Evolutionary conservation across 345 rosid genomes (phyloP).

Genomic region (Corchorus olitorius): DNA sequence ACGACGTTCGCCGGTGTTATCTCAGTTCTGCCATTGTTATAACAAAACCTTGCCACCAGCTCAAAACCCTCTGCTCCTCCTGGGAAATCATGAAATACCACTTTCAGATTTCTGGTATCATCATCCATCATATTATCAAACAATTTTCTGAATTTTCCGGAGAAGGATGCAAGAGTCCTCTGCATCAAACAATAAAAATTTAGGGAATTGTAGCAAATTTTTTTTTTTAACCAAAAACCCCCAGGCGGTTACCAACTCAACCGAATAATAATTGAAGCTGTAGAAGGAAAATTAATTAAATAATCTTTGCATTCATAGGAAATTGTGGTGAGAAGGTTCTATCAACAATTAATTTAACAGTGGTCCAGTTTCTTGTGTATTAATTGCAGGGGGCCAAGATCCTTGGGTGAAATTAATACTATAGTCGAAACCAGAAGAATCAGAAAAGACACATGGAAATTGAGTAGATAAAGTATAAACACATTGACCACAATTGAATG

Average conservation of each 20-base stretch:
- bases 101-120: constrained; percentile 31
- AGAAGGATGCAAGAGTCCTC: constrained; percentile 41
- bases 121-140: constrained; percentile 21
- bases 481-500: constrained; percentile 2
- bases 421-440: constrained; percentile 3
- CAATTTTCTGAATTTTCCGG: constrained; percentile 40
- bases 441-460: neutral
- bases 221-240: neutral
- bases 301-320: constrained; percentile 2
- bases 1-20: constrained; percentile 42
- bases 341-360: constrained; percentile 28
- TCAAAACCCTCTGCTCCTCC: constrained; percentile 62
- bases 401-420: constrained; percentile 5
- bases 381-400: constrained; percentile 11
- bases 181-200: constrained; percentile 22
- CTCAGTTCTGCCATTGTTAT: constrained; percentile 38
- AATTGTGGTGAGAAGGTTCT: constrained; percentile 19
- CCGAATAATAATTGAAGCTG: neutral
- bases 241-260: constrained; percentile 7
- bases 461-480: neutral
- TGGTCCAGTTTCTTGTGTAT: constrained; percentile 12
- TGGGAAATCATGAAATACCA: constrained; percentile 50
- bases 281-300: constrained; percentile 11
- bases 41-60: constrained; percentile 54
- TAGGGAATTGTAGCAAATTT: neutral